These are phyloP conservation scores for Antarctomyces pellizariae DNA, from an alignment of 495 filamentous ascomycete species.

Conservation along the genomic window DNA sequence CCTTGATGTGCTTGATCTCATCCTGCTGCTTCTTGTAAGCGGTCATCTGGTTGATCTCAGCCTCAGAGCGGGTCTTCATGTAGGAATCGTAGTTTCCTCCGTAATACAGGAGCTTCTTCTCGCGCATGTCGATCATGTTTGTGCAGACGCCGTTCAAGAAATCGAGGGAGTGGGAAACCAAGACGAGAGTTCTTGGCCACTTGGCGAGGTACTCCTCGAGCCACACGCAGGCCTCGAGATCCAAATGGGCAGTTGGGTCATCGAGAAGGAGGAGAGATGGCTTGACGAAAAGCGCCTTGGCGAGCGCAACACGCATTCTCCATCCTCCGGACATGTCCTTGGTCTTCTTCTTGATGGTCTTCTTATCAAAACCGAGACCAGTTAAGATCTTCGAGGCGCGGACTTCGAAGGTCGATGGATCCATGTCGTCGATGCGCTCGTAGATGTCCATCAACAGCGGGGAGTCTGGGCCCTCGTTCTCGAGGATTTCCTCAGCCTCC, in stretches of 20 bases:
- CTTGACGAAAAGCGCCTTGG: slow-evolving; percentile 96
- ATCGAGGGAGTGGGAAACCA: slow-evolving; percentile 95
- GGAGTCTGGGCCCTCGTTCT: slow-evolving; percentile 75
- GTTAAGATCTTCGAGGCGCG: slow-evolving; percentile 92
- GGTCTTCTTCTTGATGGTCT: slow-evolving; percentile 91
- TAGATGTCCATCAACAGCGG: slow-evolving; percentile 88
- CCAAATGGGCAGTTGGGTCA: slow-evolving; percentile 97
- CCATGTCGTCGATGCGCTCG: slow-evolving; percentile 98
- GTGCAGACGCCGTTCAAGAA: slow-evolving; percentile 99
- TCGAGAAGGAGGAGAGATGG: slow-evolving; percentile 87
- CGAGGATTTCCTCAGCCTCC: slow-evolving; percentile 71
- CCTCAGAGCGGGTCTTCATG: slow-evolving; percentile 79
- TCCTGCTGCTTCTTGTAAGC: slow-evolving; percentile 98
- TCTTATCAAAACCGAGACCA: slow-evolving; percentile 97
- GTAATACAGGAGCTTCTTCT: slow-evolving; percentile 83
- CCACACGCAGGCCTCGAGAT: slow-evolving; percentile 99
- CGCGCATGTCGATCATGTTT: slow-evolving; percentile 95
- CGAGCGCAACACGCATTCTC: slow-evolving; percentile 97
- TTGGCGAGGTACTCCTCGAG: slow-evolving; percentile 99
- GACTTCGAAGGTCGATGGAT: slow-evolving; percentile 96
- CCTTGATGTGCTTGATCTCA: slow-evolving; percentile 98
- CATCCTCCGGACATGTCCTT: slow-evolving; percentile 99
- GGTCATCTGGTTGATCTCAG: slow-evolving; percentile 96
- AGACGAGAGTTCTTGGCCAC: slow-evolving; percentile 92
- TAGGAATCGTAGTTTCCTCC: slow-evolving; percentile 99